Percentiles rank a stretch among this genome's conserved stretches.
Conservation (phyloP, 495 filamentous ascomycete species). For the Darksidea phi region DNA sequence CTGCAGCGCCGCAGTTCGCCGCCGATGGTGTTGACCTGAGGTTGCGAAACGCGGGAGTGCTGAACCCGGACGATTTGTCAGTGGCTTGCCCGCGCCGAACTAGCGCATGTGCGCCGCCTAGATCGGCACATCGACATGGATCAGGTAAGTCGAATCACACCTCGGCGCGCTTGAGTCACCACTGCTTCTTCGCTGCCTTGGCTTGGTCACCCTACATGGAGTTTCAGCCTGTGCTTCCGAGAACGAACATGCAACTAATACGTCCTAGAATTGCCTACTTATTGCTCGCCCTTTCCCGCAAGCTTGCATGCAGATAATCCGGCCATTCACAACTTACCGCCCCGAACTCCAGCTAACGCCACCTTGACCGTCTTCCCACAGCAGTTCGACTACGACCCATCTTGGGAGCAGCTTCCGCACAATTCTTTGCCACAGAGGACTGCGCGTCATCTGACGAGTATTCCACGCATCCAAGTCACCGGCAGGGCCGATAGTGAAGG, state of each 20-base stretch:
- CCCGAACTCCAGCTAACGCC: constrained; percentile 28
- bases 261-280: not conserved
- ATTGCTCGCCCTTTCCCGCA: not conserved
- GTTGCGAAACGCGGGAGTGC: not conserved
- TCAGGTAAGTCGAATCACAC: not conserved
- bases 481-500: constrained; percentile 12
- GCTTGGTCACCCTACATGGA: not conserved
- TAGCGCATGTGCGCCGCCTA: not conserved
- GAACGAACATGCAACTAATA: not conserved
- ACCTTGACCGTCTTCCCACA: constrained; percentile 23
- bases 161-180: constrained; percentile 1
- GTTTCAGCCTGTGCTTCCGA: constrained; percentile 30
- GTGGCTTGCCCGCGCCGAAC: not conserved
- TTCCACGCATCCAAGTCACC: constrained; percentile 24
- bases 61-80: not conserved
- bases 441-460: constrained; percentile 28
- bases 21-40: constrained; percentile 8
- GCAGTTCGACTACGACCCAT: constrained; percentile 1
- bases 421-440: constrained; percentile 31
- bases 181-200: constrained; percentile 2
- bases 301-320: not conserved
- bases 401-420: constrained; percentile 13
- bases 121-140: not conserved
- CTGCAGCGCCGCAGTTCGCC: constrained; percentile 11
- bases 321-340: constrained; percentile 10